Base-by-base conservation (phyloP, 2,329 filamentous ascomycete genomes). In the Diaporthe humulicola region DNA sequence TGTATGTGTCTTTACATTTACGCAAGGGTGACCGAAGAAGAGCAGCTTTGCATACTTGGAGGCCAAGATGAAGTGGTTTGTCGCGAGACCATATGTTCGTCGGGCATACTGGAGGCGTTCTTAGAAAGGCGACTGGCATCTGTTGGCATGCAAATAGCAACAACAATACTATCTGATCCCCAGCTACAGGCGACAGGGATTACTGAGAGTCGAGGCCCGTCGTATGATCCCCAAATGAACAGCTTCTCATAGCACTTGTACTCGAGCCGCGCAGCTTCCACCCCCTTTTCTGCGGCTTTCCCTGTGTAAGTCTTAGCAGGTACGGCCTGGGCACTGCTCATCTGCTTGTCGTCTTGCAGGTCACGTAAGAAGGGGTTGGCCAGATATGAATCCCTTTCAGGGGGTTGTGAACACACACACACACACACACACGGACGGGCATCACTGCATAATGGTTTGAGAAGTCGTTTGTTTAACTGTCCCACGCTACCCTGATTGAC, bases 401-500 rank as follows among this genome's bases (percentile, higher is more conserved):
- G 15, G 14, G 4, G 15, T 7, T 28, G 5, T n/a, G 15, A 3
- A 22, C 22, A 40, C 57, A 40, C 57, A 25, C 8, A 17, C 30
- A n/a, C 9, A 38, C 61, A 40, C 38, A 71, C 28, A n/a, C 38
- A 14, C 3, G 25, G 52, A 45, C 9, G 28, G 30, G n/a, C 38
- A 48, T n/a, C n/a, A 33, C 1, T n/a, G 28, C 22, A 28, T 1
- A 36, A 9, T 36, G 6, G 25, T 50, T 12, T 15, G 30, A 64
- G 56, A 36, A 64, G 8, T 28, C 42, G 25, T 64, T 66, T 45
- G 4, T 58, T 9, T 52, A n/a, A 6, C 7, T 17, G 2, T 54
- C 48, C 71, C 74, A 58, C 74, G 40, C 74, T 75, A 75, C 71
- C 67, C 52, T 67, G 57, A 42, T 64, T 70, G 74, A 75, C 66